phyloP scores from a whole-genome alignment of 2,329 filamentous ascomycete species.

The Diaporthe destruens region DNA sequence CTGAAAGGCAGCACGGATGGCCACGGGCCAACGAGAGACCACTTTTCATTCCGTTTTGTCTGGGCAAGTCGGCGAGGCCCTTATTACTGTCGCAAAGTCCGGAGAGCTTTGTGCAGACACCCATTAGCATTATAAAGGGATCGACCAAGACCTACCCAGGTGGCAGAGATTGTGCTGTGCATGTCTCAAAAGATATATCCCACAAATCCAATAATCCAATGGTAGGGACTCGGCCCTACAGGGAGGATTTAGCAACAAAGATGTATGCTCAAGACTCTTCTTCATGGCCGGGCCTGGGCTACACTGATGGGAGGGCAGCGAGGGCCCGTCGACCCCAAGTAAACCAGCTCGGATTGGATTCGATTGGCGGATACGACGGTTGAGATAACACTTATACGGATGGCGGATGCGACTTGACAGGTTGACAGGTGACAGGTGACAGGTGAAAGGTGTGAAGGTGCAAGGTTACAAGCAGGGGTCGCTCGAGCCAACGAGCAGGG shows the following conservation, averaged over 20 bases:
- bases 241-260: neutral
- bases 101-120: neutral
- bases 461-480: conserved; percentile 21
- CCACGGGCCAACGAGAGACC: neutral
- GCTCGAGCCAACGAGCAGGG: conserved; percentile 13
- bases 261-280: neutral
- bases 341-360: neutral
- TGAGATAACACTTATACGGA: neutral
- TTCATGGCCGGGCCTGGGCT: neutral
- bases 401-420: conserved; percentile 1
- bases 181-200: conserved; percentile 4
- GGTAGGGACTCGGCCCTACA: neutral
- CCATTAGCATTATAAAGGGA: conserved; percentile 13
- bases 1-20: conserved; percentile 4
- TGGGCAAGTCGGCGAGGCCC: conserved; percentile 1
- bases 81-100: neutral
- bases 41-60: conserved; percentile 16
- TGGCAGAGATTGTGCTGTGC: neutral
- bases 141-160: neutral
- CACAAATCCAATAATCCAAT: neutral
- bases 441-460: neutral
- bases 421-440: conserved; percentile 12
- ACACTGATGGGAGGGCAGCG: neutral
- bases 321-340: conserved; percentile 1
- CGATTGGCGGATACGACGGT: neutral